Evolutionary conservation across 1,139 yeast species (phyloP).

Genomic region (Hyphopichia fennica): DNA sequence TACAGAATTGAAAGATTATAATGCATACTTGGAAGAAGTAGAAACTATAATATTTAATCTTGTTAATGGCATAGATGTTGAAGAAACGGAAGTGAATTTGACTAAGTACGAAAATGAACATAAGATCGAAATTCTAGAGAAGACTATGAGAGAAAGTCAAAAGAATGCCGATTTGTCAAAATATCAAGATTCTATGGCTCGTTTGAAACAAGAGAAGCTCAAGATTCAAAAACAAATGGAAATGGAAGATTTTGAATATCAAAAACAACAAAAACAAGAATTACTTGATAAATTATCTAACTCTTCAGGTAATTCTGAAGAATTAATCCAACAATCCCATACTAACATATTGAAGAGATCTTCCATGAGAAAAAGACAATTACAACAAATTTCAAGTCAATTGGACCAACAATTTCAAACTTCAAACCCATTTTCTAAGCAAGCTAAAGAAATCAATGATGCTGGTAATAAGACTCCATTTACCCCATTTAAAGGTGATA

Average conservation of each 20-base stretch:
- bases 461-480: constrained; percentile 56
- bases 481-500: constrained; percentile 93
- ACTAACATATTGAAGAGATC: constrained; percentile 56
- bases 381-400: constrained; percentile 59
- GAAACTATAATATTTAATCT: constrained; percentile 81
- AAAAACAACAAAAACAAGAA: constrained; percentile 64
- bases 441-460: constrained; percentile 18
- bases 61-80: constrained; percentile 67
- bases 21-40: constrained; percentile 77
- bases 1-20: constrained; percentile 54
- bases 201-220: constrained; percentile 59
- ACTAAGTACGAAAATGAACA: constrained; percentile 74
- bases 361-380: constrained; percentile 62
- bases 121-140: constrained; percentile 69
- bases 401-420: constrained; percentile 43
- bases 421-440: constrained; percentile 24
- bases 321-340: constrained; percentile 42
- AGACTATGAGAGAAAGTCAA: constrained; percentile 62
- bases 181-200: constrained; percentile 57
- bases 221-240: constrained; percentile 68
- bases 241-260: constrained; percentile 59
- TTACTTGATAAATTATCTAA: constrained; percentile 68
- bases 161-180: constrained; percentile 64
- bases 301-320: constrained; percentile 54
- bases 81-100: constrained; percentile 67